Conservation (phyloP, 495 filamentous ascomycete species). For the Lasiosphaeriaceae sp. region DNA sequence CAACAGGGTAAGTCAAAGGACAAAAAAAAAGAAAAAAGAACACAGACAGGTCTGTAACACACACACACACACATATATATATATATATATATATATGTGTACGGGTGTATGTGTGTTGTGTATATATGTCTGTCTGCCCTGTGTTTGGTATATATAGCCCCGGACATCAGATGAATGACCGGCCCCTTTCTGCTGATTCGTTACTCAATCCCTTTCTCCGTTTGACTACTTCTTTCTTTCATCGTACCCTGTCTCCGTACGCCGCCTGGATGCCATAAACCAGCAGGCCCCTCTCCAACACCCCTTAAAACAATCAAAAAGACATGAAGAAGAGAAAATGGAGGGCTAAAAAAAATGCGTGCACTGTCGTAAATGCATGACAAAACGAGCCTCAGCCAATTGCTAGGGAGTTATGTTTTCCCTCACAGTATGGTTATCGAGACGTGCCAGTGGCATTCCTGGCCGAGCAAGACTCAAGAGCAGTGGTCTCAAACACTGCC, state of each 20-base stretch:
- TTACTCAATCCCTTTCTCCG: background rate
- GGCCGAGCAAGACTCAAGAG: background rate
- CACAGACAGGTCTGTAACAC: too few relatives aligned
- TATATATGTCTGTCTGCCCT: too few relatives aligned
- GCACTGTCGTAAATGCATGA: slow-evolving; percentile 8
- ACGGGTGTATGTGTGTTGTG: too few relatives aligned
- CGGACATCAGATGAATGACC: too few relatives aligned
- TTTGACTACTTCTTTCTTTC: background rate
- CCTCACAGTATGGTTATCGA: background rate
- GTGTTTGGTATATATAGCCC: too few relatives aligned
- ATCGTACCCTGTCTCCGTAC: background rate
- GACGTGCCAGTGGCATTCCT: background rate
- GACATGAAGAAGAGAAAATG: background rate
- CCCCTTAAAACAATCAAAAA: background rate
- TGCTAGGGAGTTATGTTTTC: background rate
- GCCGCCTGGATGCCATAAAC: background rate
- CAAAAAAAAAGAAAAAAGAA: too few relatives aligned
- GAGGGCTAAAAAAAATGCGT: background rate
- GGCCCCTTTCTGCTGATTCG: too few relatives aligned
- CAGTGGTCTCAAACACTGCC: slow-evolving; percentile 30
- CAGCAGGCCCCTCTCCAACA: background rate
- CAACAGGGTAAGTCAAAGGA: too few relatives aligned
- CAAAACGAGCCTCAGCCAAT: background rate
- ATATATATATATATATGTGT: too few relatives aligned
- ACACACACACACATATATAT: too few relatives aligned